phyloP scores from a whole-genome alignment of 768 basidiomycete species.

The Ramaria sp. region DNA sequence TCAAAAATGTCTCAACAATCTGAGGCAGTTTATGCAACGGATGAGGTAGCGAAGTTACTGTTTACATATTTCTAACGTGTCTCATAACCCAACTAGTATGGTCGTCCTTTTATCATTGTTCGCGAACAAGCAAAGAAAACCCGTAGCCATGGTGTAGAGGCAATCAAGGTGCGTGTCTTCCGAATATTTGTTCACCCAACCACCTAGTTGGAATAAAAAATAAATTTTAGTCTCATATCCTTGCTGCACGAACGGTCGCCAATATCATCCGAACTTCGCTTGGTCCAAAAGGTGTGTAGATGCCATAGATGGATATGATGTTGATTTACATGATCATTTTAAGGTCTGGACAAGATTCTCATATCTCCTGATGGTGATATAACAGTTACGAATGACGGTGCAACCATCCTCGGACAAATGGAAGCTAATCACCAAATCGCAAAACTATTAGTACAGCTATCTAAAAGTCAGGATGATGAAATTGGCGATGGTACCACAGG shows the following conservation, averaged over 20 bases:
- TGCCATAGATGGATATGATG: not conserved
- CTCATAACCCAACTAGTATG: constrained; percentile 44
- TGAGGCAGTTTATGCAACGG: constrained; percentile 76
- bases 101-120: constrained; percentile 95
- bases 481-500: constrained; percentile 99
- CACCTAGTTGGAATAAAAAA: not conserved
- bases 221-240: constrained; percentile 69
- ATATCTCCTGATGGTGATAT: constrained; percentile 97
- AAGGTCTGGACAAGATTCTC: constrained; percentile 90
- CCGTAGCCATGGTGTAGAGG: constrained; percentile 82
- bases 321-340: not conserved
- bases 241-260: constrained; percentile 86
- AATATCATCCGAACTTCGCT: constrained; percentile 93
- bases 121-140: constrained; percentile 91
- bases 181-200: constrained; percentile 10
- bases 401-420: constrained; percentile 97
- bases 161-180: constrained; percentile 67
- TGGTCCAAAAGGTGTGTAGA: constrained; percentile 72
- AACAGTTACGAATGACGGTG: constrained; percentile 98
- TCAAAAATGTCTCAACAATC: constrained; percentile 21
- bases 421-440: constrained; percentile 99
- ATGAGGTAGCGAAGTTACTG: constrained; percentile 44
- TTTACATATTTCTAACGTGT: constrained; percentile 9
- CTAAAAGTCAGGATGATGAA: constrained; percentile 98
- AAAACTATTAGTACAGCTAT: constrained; percentile 91